A percentile compares a stretch with the other conserved stretches of the same genome.
These are phyloP conservation scores for Schizochytrium sp. DNA, from an alignment of 108 stramenopile genomes.

Conservation along the genomic window DNA sequence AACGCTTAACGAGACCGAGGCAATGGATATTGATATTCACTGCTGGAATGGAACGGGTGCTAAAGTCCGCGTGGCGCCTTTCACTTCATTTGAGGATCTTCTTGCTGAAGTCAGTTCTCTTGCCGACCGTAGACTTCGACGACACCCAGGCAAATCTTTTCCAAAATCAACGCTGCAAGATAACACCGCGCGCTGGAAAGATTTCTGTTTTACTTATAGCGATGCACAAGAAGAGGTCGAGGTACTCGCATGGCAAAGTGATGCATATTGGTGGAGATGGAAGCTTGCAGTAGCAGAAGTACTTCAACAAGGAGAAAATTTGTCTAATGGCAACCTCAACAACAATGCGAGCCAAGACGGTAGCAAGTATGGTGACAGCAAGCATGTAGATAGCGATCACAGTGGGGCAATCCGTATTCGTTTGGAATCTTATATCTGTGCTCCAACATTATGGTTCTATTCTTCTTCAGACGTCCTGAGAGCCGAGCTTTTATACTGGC, in stretches of 20 bases:
- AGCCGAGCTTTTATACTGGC: constrained; percentile 45
- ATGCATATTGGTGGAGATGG: constrained; percentile 53
- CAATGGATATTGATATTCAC: constrained; percentile 33
- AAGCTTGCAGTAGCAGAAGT: constrained; percentile 36
- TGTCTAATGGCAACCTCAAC: not conserved
- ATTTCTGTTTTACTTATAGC: constrained; percentile 40
- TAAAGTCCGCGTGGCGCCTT: not conserved
- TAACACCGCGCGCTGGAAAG: not conserved
- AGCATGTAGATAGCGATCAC: not conserved
- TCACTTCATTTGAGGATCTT: constrained; percentile 39
- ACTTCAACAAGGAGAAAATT: not conserved
- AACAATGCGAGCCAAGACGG: not conserved
- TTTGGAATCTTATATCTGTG: not conserved
- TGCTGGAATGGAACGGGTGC: constrained; percentile 45
- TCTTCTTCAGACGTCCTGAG: not conserved
- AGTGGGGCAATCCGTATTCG: constrained; percentile 23
- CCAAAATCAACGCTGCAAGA: not conserved
- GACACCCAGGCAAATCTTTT: not conserved
- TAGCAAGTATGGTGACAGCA: not conserved
- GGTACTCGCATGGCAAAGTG: constrained; percentile 32
- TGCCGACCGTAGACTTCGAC: not conserved
- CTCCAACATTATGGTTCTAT: constrained; percentile 43
- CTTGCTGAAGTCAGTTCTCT: constrained; percentile 11
- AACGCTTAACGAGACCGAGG: not conserved
- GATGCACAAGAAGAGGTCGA: not conserved